Conservation (phyloP, 768 basidiomycete genomes). For the Trametes cinnabarina region DNA sequence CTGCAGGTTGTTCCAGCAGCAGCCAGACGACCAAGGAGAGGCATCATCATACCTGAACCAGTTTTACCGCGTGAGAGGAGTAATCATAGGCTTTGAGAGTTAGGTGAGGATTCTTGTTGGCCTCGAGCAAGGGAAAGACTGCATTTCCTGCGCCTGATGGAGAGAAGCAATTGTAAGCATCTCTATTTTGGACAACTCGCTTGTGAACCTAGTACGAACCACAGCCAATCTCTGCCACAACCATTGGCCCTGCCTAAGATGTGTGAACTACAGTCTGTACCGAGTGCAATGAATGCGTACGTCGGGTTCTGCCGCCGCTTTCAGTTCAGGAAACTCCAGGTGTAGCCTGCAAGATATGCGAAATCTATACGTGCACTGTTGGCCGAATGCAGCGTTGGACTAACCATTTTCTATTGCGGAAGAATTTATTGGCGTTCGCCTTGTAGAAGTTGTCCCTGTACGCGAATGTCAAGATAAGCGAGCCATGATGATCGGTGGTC, state of each 20-base stretch:
- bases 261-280: not conserved
- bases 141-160: conserved; percentile 87
- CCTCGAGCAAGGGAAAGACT: conserved; percentile 81
- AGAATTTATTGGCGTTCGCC: conserved; percentile 82
- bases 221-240: conserved; percentile 88
- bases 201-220: conserved; percentile 44
- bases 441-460: conserved; percentile 93
- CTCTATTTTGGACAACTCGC: not conserved
- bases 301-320: conserved; percentile 62
- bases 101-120: conserved; percentile 79
- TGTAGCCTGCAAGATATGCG: conserved; percentile 56
- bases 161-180: not conserved
- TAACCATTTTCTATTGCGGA: conserved; percentile 90
- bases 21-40: not conserved
- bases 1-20: conserved; percentile 36
- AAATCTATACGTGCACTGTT: not conserved
- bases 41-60: conserved; percentile 71
- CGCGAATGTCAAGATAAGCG: not conserved
- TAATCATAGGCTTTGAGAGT: conserved; percentile 85
- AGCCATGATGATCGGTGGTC: not conserved
- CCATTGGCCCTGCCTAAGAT: conserved; percentile 68
- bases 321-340: conserved; percentile 91
- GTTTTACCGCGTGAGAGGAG: conserved; percentile 80
- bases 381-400: conserved; percentile 1
- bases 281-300: conserved; percentile 35